phyloP scores from a whole-genome alignment of 305 asterid genomes.

The Fraxinus greggii region DNA sequence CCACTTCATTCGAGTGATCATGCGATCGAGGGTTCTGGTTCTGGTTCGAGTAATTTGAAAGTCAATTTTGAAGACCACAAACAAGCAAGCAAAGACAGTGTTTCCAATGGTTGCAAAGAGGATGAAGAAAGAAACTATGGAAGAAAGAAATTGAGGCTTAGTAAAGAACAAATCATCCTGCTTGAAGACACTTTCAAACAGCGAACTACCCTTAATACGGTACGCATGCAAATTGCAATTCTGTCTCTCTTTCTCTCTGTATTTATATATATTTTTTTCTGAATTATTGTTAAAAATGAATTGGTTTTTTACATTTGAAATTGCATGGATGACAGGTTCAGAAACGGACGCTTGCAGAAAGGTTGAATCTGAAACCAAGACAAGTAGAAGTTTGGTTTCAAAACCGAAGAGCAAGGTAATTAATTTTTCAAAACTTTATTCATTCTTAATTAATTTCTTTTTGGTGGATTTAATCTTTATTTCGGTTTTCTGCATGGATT shows the following conservation, averaged over 20 bases:
- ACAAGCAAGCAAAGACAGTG: not conserved
- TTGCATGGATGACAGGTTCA: conserved; percentile 29
- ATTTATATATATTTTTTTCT: not conserved
- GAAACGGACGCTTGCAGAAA: conserved; percentile 34
- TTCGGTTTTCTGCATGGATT: not conserved
- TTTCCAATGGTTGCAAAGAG: conserved; percentile 2
- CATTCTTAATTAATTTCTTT: not conserved
- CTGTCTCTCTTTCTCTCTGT: not conserved
- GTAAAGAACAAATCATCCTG: conserved; percentile 39
- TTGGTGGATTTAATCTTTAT: not conserved
- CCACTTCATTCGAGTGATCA: conserved; percentile 19
- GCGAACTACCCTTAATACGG: conserved; percentile 47
- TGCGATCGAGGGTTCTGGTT: conserved; percentile 3
- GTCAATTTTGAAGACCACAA: not conserved
- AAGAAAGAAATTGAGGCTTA: conserved; percentile 57
- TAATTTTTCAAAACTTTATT: not conserved
- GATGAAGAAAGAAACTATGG: conserved; percentile 16
- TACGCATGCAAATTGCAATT: not conserved
- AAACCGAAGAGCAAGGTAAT: conserved; percentile 41
- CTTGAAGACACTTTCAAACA: conserved; percentile 53
- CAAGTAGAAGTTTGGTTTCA: conserved; percentile 51
- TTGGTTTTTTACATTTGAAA: not conserved
- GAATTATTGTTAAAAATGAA: not conserved
- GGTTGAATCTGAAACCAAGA: conserved; percentile 34
- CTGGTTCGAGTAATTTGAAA: conserved; percentile 1